Evolutionary conservation across 1,139 yeast species (phyloP), one percentile per base, ranked within the genome.

Genomic region (Meyerozyma elateridarum): DNA sequence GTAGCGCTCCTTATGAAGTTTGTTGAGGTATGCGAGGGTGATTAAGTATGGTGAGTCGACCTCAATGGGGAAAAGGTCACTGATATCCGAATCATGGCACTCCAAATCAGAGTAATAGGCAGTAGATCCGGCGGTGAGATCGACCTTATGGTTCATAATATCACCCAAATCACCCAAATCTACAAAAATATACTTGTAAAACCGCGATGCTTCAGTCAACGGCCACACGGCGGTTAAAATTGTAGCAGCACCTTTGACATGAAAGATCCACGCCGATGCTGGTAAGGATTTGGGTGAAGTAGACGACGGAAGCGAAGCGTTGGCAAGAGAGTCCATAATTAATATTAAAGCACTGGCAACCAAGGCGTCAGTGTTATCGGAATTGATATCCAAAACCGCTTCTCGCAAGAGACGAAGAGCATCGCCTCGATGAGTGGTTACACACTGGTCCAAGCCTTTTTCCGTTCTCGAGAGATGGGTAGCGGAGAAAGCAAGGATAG

Each of bases 161-260:
- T 88, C 95, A 12, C 95, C 93, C 40, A 89, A 62, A 51, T 87
- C 96, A 9, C 84, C 80, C 35, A 82, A 61, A 52, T 83, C 91
- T 11, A 84, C 87, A n/a, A 85, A 76, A 17, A 82, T 82, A 44
- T 83, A 76, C 52, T 81, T 79, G 54, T 79, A 77, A 52, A 82
- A 82, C 32, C 87, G 57, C 9, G 87, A 80, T 6, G 79, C 70
- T 41, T 84, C 89, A 11, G 93, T 85, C 34, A 88, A 64, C 3
- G 96, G 96, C 85, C 96, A 88, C 11, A 88, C 95, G 1, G 96
- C 95, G 1, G 95, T 84, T 36, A 89, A 64, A 30, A 89, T 89
- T 0, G 96, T 89, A 4, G 96, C 96, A 0, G 96, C 96, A 15
- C 96, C 97, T 48, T 93, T 85, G 9, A 89, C 96, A 52, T 89